Evolutionary conservation across 768 basidiomycete species (phyloP), one percentile per base, ranked within the genome.

Genomic region (Boletus rubescentipes): DNA sequence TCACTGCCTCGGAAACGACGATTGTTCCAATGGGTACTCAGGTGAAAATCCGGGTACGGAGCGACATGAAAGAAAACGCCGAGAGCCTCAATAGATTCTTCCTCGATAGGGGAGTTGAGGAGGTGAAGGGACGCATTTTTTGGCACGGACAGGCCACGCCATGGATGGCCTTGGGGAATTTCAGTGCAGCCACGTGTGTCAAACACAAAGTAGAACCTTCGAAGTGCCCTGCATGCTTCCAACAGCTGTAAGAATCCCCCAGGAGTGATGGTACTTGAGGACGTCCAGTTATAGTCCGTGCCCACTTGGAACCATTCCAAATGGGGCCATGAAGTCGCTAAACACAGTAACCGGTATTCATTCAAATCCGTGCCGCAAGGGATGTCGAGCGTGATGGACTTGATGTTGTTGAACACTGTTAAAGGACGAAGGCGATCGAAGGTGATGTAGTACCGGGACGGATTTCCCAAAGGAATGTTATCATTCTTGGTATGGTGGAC

Each of bases 241-340:
- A n/a, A n/a, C n/a, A n/a, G n/a, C n/a, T n/a, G 49, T 26, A 54
- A 5, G 26, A 63, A 57, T 15, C 62, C 55, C 1, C 8, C 12
- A 1, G 50, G 58, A 4, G 59, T 61, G 43, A 63, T 52, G 10
- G 11, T 51, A 3, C 57, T 53, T 6, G 34, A 42, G 10, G 34
- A 0, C 5, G 34, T 21, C 53, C 61, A 62, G 23, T 52, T 51
- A 35, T 9, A 7, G n/a, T n/a, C n/a, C n/a, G n/a, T n/a, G 3
- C 51, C 49, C 21, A 63, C 31, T 7, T 32, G 15, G 1, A 63
- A 46, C 3, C 0, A 0, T 20, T 56, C 43, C 31, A 63, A 23
- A 16, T 21, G 36, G 5, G 61, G 54, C 61, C 61, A 63, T 1
- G 48, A 55, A 16, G 61, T 58, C 23, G 54, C 58, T 30, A 63